Evolutionary conservation across 768 basidiomycete genomes (phyloP).

Genomic region (Amanita exitialis): DNA sequence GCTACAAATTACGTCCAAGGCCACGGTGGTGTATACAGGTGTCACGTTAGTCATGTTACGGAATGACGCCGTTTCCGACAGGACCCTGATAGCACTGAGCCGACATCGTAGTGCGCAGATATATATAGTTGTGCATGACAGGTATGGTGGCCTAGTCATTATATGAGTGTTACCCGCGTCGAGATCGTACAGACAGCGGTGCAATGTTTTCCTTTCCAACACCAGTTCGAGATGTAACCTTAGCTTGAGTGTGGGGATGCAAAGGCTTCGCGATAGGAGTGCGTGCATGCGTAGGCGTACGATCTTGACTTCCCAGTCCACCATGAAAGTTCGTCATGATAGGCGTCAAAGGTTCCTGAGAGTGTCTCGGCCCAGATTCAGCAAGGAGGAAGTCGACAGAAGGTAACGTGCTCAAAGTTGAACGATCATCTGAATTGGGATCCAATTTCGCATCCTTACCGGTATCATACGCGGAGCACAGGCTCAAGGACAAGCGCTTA

Average conservation of each 20-base stretch:
- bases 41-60: no score
- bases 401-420: not conserved
- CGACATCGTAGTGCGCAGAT: not conserved
- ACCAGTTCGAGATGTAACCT: not conserved
- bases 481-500: not conserved
- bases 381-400: not conserved
- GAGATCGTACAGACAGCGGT: not conserved
- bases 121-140: not conserved
- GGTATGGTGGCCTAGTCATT: not conserved
- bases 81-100: no score
- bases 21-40: no score
- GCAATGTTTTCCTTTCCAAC: slow-evolving; percentile 3
- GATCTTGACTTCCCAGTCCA: not conserved
- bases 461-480: not conserved
- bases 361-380: not conserved
- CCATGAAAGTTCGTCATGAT: not conserved
- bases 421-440: not conserved
- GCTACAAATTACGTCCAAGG: no score
- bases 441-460: not conserved
- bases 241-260: not conserved
- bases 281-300: not conserved
- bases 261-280: not conserved
- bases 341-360: not conserved
- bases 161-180: not conserved
- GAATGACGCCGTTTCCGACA: no score